These are phyloP conservation scores for Fusarium acutatum DNA, from an alignment of 2,329 filamentous ascomycete genomes.

Conservation along the genomic window DNA sequence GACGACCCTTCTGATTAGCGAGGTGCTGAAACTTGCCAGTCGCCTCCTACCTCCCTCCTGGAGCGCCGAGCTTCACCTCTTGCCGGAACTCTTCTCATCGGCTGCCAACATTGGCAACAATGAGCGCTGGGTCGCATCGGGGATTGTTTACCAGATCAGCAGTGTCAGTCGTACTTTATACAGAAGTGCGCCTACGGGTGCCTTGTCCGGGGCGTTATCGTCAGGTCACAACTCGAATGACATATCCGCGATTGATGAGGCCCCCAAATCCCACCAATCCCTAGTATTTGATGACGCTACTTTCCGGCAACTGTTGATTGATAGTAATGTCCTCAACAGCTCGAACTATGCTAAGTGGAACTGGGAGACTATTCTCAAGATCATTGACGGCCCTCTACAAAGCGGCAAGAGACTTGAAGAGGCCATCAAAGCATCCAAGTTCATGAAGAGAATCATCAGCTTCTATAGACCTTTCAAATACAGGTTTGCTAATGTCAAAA, in stretches of 20 bases:
- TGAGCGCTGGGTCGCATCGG: slow-evolving; percentile 80
- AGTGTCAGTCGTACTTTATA: slow-evolving; percentile 95
- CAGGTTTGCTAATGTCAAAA: slow-evolving; percentile 88
- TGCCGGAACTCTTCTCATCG: slow-evolving; percentile 84
- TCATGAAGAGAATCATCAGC: slow-evolving; percentile 91
- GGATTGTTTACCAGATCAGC: slow-evolving; percentile 97
- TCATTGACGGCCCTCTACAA: slow-evolving; percentile 91
- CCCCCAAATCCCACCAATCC: slow-evolving; percentile 60
- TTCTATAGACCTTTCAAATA: slow-evolving; percentile 98
- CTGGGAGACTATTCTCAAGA: slow-evolving; percentile 89
- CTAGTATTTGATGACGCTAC: slow-evolving; percentile 66
- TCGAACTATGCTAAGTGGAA: slow-evolving; percentile 97
- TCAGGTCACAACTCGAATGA: slow-evolving; percentile 58
- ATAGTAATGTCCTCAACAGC: slow-evolving; percentile 87
- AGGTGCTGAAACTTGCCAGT: slow-evolving; percentile 89
- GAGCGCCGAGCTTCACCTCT: slow-evolving; percentile 85
- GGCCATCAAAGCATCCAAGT: slow-evolving; percentile 93
- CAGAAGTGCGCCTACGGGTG: slow-evolving; percentile 69
- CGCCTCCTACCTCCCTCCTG: slow-evolving; percentile 82
- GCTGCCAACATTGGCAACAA: slow-evolving; percentile 77
- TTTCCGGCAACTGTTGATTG: slow-evolving; percentile 71
- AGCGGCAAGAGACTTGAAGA: slow-evolving; percentile 94
- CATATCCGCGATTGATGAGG: slow-evolving; percentile 63
- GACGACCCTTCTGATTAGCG: slow-evolving; percentile 87
- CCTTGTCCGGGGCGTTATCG: slow-evolving; percentile 49